Evolutionary conservation across 2,329 filamentous ascomycete species (phyloP), one percentile per base, ranked within the genome.

Genomic region (Dendryphion nanum): DNA sequence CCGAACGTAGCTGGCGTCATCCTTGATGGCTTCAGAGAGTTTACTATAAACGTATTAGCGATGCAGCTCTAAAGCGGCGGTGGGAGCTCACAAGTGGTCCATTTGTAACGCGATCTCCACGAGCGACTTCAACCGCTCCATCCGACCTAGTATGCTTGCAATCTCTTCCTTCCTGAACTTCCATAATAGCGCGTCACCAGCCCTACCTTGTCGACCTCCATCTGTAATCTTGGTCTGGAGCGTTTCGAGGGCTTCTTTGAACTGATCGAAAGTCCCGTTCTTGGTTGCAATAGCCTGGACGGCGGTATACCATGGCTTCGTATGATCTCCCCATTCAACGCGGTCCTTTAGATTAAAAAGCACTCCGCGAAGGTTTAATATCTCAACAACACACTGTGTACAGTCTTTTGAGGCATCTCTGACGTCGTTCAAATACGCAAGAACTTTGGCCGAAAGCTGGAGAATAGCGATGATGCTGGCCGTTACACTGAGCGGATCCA

Each of bases 391-490:
- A 8, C 42, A 33, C 20, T 38, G 33, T 28, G 21, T 41, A 15
- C 48, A 42, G n/a, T 56, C 54, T 41, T 43, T 50, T 17, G 52
- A 29, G 5, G 54, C 52, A 37, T 50, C 37, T 33, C 48, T 56
- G 10, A 55, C 42, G 26, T 50, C 39, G 33, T 48, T 48, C 17
- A 55, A 29, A 35, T 52, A 54, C 16, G 24, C 32, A 18, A 47
- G 31, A 12, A 50, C 33, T 26, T 40, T 51, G 17, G 12, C 34
- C 8, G 52, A 38, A 14, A 53, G 35, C 24, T 55, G 35, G 15
- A 55, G 32, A 24, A 57, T 23, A 16, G 48, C 37, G 33, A 53
- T 47, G 18, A 57, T 46, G 41, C 50, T 51, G 20, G 51, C 48
- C 4, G 48, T 47, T 10, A 50, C 31, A 28, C 40, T 49, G 15